phyloP scores from a whole-genome alignment of 176 grass and related monocot genomes.

The Triticum timopheevii region DNA sequence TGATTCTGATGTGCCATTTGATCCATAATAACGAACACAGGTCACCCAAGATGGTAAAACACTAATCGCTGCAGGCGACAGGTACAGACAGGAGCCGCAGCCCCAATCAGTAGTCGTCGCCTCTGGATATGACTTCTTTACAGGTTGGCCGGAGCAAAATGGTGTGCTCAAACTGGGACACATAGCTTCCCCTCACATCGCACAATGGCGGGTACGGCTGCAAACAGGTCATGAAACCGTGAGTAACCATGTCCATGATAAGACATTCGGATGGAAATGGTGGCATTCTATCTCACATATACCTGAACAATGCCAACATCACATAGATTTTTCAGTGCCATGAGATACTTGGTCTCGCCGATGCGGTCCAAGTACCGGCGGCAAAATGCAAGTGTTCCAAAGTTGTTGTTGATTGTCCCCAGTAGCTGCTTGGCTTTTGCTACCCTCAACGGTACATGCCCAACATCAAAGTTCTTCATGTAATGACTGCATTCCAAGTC shows the following conservation, averaged over 20 bases:
- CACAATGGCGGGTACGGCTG: constrained; percentile 91
- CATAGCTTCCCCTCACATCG: constrained; percentile 90
- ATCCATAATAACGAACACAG: neutral
- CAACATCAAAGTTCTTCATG: constrained; percentile 98
- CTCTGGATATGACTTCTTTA: constrained; percentile 94
- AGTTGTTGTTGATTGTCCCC: constrained; percentile 92
- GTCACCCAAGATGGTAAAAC: neutral
- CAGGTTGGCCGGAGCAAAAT: constrained; percentile 92
- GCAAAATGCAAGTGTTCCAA: constrained; percentile 93
- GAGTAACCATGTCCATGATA: neutral
- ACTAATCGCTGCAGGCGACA: neutral
- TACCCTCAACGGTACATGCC: constrained; percentile 81
- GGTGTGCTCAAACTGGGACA: constrained; percentile 96
- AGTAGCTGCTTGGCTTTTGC: constrained; percentile 89
- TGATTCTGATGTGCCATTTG: neutral
- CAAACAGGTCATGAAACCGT: constrained; percentile 5
- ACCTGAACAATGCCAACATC: constrained; percentile 86
- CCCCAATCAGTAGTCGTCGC: constrained; percentile 74
- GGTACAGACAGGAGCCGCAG: neutral
- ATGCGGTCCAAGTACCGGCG: constrained; percentile 85
- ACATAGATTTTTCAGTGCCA: constrained; percentile 93
- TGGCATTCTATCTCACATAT: constrained; percentile 5
- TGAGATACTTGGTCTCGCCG: constrained; percentile 94
- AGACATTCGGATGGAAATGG: neutral
- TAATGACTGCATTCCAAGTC: constrained; percentile 98